Percentiles rank a stretch among this genome's conserved stretches.
Conservation (phyloP, 768 basidiomycete genomes). For the Saitozyma podzolica region DNA sequence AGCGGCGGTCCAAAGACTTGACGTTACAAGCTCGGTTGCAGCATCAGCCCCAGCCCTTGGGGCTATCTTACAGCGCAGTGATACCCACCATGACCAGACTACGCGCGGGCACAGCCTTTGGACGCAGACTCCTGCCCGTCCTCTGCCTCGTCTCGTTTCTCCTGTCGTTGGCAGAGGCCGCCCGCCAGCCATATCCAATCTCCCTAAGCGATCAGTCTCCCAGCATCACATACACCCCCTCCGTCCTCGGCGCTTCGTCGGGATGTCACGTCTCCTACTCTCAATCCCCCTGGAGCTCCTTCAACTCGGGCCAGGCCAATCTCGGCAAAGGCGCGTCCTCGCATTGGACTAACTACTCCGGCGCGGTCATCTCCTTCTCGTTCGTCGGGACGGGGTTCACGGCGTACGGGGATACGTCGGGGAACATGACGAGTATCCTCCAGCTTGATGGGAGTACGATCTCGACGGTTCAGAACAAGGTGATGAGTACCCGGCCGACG, state of each 20-base stretch:
- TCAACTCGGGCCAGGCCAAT: neutral
- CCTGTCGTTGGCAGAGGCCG: neutral
- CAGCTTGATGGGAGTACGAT: neutral
- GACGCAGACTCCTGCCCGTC: too few relatives aligned
- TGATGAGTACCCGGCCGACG: neutral
- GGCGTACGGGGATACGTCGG: neutral
- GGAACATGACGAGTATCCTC: neutral
- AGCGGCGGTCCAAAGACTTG: too few relatives aligned
- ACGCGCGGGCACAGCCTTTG: too few relatives aligned
- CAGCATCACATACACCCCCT: constrained; percentile 3
- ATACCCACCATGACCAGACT: too few relatives aligned
- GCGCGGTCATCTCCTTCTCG: neutral
- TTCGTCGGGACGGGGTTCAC: constrained; percentile 4
- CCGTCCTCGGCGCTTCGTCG: neutral
- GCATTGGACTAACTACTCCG: neutral
- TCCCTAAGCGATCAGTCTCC: neutral
- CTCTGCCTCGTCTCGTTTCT: neutral
- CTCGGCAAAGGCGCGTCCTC: neutral
- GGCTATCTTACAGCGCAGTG: too few relatives aligned
- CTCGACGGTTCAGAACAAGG: too few relatives aligned
- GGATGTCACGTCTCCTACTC: constrained; percentile 2
- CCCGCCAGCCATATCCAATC: neutral
- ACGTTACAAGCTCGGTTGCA: too few relatives aligned
- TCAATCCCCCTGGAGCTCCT: neutral
- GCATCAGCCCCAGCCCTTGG: too few relatives aligned